Evolutionary conservation across 2,329 filamentous ascomycete genomes (phyloP), one percentile per base, ranked within the genome.

Genomic region (Nannizzia gypsea): DNA sequence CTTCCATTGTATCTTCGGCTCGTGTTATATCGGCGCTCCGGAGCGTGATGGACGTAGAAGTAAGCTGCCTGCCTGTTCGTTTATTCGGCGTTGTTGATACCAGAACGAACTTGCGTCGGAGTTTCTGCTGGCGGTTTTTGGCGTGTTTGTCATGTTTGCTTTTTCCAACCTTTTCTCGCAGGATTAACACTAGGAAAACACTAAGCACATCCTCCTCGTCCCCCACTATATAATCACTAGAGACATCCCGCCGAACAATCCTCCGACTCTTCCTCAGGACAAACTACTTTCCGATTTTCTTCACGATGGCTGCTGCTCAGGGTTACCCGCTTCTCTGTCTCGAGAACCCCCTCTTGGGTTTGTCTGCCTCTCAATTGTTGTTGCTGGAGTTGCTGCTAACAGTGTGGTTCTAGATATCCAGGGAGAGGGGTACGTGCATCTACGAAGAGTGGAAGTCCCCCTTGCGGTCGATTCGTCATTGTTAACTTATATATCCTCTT

Each of bases 271-370:
- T n/a, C 22, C 57, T 52, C 56, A 54, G 42, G 62, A 61, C 57
- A 36, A 62, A 42, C 56, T 58, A 54, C 48, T 28, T 11, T 17
- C 60, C 58, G 58, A 48, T 54, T 52, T 50, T 28, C n/a, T 46
- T 36, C 50, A 64, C 63, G 77, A 95, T 95, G 89, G 81, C 88
- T 72, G 75, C 85, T 67, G 72, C 76, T 68, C 87, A 90, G 78
- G 86, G 90, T 76, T 97, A 87, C 79, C 81, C 89, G 76, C 87
- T 99, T 70, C 82, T 97, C 71, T 93, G 88, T 77, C 79, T 99
- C 70, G 93, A 96, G 86, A 99, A 99, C 78, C 93, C 93, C 75
- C 86, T 99, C 69, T 88, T 99, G 70, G 92, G 88, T 91, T 78
- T 67, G 81, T 76, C 28, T 50, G 24, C 46, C 57, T 11, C 11